phyloP scores from a whole-genome alignment of 345 rosid genomes.

The Eucalyptus curtisii region DNA sequence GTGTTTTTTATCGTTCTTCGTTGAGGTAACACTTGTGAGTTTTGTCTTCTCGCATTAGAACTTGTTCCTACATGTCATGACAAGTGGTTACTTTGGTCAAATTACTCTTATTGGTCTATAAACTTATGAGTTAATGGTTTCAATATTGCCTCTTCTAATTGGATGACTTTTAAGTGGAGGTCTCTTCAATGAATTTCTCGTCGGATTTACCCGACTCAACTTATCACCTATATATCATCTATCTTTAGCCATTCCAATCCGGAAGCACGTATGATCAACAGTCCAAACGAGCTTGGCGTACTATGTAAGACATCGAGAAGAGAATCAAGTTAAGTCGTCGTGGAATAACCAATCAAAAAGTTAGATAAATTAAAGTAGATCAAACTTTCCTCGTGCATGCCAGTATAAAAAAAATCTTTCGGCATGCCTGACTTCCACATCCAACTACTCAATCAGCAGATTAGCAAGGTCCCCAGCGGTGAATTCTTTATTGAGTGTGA shows the following conservation, averaged over 20 bases:
- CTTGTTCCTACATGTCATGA: neutral
- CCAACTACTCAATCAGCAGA: neutral
- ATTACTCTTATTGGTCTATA: neutral
- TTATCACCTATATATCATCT: neutral
- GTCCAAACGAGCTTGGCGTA: neutral
- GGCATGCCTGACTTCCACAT: neutral
- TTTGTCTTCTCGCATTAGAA: neutral
- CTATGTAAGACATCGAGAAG: neutral
- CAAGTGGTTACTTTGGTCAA: neutral
- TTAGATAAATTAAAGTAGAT: too few species aligned
- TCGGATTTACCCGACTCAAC: neutral
- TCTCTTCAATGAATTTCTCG: neutral
- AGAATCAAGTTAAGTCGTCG: neutral
- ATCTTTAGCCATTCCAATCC: neutral
- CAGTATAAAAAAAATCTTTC: neutral
- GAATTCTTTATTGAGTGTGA: too few species aligned
- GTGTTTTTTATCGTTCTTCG: fast-evolving
- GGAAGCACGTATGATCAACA: neutral
- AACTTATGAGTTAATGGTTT: neutral
- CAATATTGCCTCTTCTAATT: neutral
- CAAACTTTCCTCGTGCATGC: neutral
- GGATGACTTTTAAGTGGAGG: neutral
- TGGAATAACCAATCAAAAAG: neutral
- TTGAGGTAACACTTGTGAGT: neutral
- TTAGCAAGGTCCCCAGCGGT: fast-evolving